phyloP scores from a whole-genome alignment of 2,329 filamentous ascomycete genomes.

The Colletotrichum sp. region DNA sequence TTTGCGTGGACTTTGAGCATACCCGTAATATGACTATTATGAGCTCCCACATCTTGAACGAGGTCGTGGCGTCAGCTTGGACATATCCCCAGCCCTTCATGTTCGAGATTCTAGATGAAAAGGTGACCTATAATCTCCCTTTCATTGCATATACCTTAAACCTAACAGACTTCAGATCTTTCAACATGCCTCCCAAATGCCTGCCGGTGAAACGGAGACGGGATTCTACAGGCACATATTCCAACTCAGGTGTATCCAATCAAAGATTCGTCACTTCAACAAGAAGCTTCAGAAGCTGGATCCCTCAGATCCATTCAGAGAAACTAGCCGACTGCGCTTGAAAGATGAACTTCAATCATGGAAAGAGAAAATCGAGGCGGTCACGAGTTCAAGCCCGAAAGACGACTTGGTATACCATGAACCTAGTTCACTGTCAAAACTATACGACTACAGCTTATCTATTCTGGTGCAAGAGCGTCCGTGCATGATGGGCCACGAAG shows the following conservation, averaged over 20 bases:
- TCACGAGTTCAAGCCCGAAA: not conserved
- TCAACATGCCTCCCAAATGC: not conserved
- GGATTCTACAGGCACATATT: not conserved
- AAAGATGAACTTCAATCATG: not conserved
- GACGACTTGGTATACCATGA: not conserved
- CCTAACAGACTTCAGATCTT: not conserved
- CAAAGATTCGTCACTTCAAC: not conserved
- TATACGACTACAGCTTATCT: not conserved
- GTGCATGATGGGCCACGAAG: not conserved
- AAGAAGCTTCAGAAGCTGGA: not conserved
- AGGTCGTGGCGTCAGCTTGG: not conserved
- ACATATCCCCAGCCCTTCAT: not conserved
- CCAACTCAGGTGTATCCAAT: not conserved
- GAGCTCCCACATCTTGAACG: not conserved
- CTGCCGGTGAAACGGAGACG: not conserved
- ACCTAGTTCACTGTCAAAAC: not conserved
- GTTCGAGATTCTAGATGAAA: not conserved
- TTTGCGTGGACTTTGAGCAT: not conserved
- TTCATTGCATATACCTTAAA: not conserved
- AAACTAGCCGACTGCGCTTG: not conserved
- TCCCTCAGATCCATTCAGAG: not conserved
- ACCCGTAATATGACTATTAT: not conserved
- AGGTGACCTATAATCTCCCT: not conserved
- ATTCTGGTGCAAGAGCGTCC: not conserved
- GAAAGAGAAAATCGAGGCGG: not conserved